Evolutionary conservation across 345 rosid genomes (phyloP), one percentile per base, ranked within the genome.

Genomic region (Ceriops decandra): DNA sequence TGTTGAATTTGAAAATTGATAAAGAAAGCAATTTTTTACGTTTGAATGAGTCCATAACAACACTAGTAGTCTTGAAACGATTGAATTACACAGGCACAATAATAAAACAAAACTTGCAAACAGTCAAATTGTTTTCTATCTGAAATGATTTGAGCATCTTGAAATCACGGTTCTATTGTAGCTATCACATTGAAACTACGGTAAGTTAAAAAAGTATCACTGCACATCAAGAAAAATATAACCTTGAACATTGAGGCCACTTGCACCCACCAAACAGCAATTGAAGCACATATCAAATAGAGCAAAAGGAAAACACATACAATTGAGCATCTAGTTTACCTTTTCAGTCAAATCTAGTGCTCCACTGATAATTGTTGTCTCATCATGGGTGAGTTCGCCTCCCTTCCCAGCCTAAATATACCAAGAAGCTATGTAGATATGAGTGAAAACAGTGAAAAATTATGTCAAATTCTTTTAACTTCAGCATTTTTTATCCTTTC

Each of bases 381-480:
- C 97, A 71, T 95, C 99, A 72, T 88, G 99, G 20, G 97, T 89
- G 70, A 95, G 93, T 78, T 95, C 99, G 70, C 99, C 99, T 6
- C 99, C 99, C 72, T 87, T 90, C 57, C 97, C 99, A 74, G 99
- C 99, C 99, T 91, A 74, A 62, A 74, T 68, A 69, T 63, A 52
- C 68, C 56, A 73, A 54, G 68, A 83, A 52, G 57, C 46, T 51
- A 80, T 49, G 78, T 31, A 10, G 20, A 33, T 28, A 74, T 75
- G 75, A 71, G 68, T 73, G 69, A 68, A 66, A 72, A 56, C 74
- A 62, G 68, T 47, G 62, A 61, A 64, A 67, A 59, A 8, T 17
- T 15, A 9, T 28, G 4, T 42, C 71, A 66, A 53, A 13, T 9
- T 38, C 63, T 60, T 6, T 4, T 56, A 56, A 20, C 52, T 42